Base-by-base conservation (phyloP, 192 early-diverging fungal genomes). In the Paraglomus brasilianum region DNA sequence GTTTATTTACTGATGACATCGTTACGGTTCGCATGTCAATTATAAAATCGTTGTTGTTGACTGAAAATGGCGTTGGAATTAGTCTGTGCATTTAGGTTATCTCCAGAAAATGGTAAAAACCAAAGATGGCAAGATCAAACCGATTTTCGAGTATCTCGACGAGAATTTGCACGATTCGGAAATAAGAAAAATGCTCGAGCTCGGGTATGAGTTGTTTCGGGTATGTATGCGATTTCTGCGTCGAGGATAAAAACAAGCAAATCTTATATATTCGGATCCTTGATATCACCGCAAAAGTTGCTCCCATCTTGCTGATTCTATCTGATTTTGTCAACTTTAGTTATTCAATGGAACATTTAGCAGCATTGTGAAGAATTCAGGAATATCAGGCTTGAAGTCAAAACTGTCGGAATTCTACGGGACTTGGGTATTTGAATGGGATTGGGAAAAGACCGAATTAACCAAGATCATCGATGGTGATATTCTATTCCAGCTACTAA, bases 331-430 rank as follows among this genome's bases (percentile, higher is more conserved):
- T 39, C 40, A 8, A 19, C 5, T 66, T 19, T 75, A 79, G 77
- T 39, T 81, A 13, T 59, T 78, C 5, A 76, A 81, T 72, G 80
- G 80, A 10, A 74, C 77, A 8, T 75, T 79, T 30, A 30, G 68
- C 3, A 67, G 36, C 41, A 70, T 72, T 21, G 48, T 77, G 3
- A 50, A 50, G 43, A 65, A 58, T 36, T 39, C 17, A 8, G 49
- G 38, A 22, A 45, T 40, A 4, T 43, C n/a, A 36, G 10, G 38
- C 4, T 46, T 65, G 42, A 62, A 73, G 47, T 68, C 66, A 8
- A 79, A 69, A 43, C 64, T 86, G 44, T 82, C 84, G 73, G 85
- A 86, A 57, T 86, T 86, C 64, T 86, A 84, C 49, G 78, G 77
- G 2, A 69, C 77, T n/a, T 86, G 85, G 85, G 82, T 86, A 43